Base-by-base conservation (phyloP, 768 basidiomycete species). In the Nidularia pulvinata region DNA sequence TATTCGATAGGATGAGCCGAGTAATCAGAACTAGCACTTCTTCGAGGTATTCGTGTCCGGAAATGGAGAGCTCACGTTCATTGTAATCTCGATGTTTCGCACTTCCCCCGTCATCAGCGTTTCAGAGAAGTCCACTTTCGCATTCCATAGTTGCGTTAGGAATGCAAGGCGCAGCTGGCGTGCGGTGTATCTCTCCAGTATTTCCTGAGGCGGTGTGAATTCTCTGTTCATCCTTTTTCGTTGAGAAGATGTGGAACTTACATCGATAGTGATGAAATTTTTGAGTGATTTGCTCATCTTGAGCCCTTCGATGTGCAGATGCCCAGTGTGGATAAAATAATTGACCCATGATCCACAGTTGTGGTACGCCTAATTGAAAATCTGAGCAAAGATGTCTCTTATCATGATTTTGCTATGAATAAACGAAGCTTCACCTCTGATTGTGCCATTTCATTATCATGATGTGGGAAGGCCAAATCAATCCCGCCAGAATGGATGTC, bases 241-340 rank as follows among this genome's bases (percentile, higher is more conserved):
- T 13, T 9, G 30, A 42, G 46, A 49, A 57, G 43, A 52, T 47
- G 42, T 34, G 47, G 43, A 39, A 63, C 88, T 67, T 63, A 91
- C 91, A 61, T 91, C 88, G 53, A 99, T 97, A 6, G 97, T 98
- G 62, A 98, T 97, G 67, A 98, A 99, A 66, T 99, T 99, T 70
- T 99, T 99, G 57, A 99, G 73, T 7, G 93, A 95, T 73, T 99
- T 99, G 75, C 92, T 95, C 97, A 99, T 99, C 72, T 99, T 99
- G 54, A 97, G 76, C 7, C 97, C 97, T 67, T 97, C 94, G 60
- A 99, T 98, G 68, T 98, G 95, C 34, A 99, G 75, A 75, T 99
- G 97, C 9, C 97, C 97, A 0, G 96, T 98, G 70, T 99, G 97
- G 48, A 98, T 75, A 76, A 99, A 99, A 69, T 98, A 99, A 66